A percentile compares a stretch with the other conserved stretches of the same genome.
These are phyloP conservation scores for Yarrowia hollandica DNA, from an alignment of 805 yeast genomes.

Conservation along the genomic window DNA sequence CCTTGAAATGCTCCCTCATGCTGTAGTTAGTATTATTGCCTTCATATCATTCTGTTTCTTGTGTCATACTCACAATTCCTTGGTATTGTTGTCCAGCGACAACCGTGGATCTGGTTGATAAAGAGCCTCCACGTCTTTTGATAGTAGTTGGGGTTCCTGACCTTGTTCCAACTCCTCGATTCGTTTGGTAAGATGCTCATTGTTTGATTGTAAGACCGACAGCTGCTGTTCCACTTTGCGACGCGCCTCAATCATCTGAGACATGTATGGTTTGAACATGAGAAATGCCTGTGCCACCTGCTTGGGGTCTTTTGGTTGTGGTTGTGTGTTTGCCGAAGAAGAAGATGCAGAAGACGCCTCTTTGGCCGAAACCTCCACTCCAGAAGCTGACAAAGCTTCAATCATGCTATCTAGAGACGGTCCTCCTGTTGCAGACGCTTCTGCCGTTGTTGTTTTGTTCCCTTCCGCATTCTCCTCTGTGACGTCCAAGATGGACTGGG, in stretches of 20 bases:
- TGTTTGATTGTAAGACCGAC: neutral
- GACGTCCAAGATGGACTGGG: neutral
- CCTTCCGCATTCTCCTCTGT: neutral
- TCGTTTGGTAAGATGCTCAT: neutral
- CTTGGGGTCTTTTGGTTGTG: constrained; percentile 22
- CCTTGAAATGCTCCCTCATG: constrained; percentile 25
- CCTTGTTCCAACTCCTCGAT: neutral
- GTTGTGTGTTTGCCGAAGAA: neutral
- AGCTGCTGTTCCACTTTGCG: constrained; percentile 3
- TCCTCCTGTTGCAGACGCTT: neutral
- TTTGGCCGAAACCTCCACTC: constrained; percentile 6
- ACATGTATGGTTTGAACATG: constrained; percentile 29
- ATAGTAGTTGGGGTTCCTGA: neutral
- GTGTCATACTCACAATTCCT: constrained; percentile 9
- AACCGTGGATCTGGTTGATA: neutral
- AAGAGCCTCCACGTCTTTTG: neutral
- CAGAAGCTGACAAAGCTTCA: constrained; percentile 20
- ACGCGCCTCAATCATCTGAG: constrained; percentile 26
- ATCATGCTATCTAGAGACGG: constrained; percentile 26
- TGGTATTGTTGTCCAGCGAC: neutral
- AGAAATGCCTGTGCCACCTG: constrained; percentile 23
- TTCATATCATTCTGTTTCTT: too few relatives aligned
- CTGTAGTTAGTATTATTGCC: constrained; percentile 3
- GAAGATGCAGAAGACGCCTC: neutral
- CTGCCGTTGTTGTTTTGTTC: neutral